These are phyloP conservation scores for Dictyostelium brefeldianum DNA, from an alignment of 78 protist species.

Conservation along the genomic window DNA sequence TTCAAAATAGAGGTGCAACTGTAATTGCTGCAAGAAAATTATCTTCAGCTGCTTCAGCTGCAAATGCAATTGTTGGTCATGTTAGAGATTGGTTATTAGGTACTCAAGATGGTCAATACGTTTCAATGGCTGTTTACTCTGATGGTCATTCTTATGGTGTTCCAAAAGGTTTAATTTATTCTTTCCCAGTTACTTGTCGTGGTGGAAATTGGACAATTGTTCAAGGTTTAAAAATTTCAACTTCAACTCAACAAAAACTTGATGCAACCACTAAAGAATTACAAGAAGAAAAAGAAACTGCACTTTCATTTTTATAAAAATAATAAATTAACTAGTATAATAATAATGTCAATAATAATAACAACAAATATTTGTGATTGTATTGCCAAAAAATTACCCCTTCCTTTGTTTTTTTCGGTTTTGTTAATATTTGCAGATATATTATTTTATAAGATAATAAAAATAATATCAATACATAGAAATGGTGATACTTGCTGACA, in stretches of 20 bases:
- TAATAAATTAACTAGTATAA: too few species aligned
- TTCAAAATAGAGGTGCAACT: conserved; percentile 97
- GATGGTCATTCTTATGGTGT: conserved; percentile 86
- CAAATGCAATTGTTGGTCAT: conserved; percentile 86
- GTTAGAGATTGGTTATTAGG: conserved; percentile 88
- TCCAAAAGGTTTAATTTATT: conserved; percentile 84
- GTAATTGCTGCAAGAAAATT: conserved; percentile 91
- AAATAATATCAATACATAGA: too few species aligned
- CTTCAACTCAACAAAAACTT: conserved; percentile 78
- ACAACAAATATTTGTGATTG: too few species aligned
- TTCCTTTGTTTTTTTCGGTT: too few species aligned
- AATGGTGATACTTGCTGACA: too few species aligned
- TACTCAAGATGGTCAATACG: conserved; percentile 51
- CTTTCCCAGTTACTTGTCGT: conserved; percentile 88
- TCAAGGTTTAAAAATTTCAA: conserved; percentile 81
- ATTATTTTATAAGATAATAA: too few species aligned
- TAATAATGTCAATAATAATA: too few species aligned
- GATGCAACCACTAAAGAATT: conserved; percentile 89
- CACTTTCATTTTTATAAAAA: conserved; percentile 64
- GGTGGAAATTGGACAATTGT: conserved; percentile 82
- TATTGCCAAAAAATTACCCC: too few species aligned
- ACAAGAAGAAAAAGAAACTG: conserved; percentile 81
- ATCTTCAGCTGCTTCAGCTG: conserved; percentile 94
- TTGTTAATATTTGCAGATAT: too few species aligned
- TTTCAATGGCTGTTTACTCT: conserved; percentile 84